phyloP scores from a whole-genome alignment of 495 filamentous ascomycete genomes.

The Aspergillus bertholletiae region DNA sequence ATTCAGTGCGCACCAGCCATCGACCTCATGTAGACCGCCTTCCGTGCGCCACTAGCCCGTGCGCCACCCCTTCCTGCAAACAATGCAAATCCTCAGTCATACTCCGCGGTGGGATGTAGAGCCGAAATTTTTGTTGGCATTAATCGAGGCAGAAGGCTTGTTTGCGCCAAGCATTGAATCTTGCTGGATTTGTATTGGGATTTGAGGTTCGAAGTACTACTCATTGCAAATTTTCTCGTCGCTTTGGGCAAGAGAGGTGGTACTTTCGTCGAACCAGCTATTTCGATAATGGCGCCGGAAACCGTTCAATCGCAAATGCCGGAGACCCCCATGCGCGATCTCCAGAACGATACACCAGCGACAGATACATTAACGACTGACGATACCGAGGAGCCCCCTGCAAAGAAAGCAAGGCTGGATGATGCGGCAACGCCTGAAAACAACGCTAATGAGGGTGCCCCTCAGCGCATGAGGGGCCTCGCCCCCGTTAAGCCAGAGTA shows the following conservation, averaged over 20 bases:
- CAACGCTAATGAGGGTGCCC: conserved; percentile 6
- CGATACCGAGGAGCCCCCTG: conserved; percentile 42
- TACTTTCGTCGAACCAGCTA: neutral
- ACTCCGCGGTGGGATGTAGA: neutral
- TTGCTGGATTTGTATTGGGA: neutral
- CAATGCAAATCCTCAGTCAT: conserved; percentile 7
- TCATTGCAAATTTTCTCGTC: neutral
- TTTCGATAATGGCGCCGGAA: conserved; percentile 16
- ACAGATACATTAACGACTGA: conserved; percentile 6
- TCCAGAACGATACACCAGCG: conserved; percentile 5
- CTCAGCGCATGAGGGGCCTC: conserved; percentile 59
- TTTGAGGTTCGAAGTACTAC: neutral
- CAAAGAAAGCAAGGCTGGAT: conserved; percentile 60
- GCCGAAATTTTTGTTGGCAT: conserved; percentile 13
- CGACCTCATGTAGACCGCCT: neutral
- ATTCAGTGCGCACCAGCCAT: neutral
- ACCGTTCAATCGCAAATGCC: conserved; percentile 6
- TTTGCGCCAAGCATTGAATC: neutral
- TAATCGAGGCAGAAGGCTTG: neutral
- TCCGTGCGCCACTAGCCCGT: neutral
- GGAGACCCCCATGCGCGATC: conserved; percentile 8
- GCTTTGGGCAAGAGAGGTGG: neutral
- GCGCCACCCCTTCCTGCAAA: conserved; percentile 15
- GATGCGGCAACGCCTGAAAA: conserved; percentile 24
- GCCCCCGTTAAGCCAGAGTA: conserved; percentile 85